phyloP scores from a whole-genome alignment of 345 rosid species.

The Brassica cretica region DNA sequence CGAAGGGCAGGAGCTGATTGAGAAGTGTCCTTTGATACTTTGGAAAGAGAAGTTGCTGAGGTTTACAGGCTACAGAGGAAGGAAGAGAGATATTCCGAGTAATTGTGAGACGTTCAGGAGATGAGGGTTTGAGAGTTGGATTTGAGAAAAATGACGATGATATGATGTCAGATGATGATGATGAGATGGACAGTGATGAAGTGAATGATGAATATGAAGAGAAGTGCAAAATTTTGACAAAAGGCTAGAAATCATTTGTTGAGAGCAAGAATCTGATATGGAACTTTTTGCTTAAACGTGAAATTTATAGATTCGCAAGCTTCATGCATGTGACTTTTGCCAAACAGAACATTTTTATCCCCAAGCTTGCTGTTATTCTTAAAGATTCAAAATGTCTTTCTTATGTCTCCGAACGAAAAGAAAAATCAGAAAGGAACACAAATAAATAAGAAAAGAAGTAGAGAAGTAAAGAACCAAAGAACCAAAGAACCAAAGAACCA shows the following conservation, averaged over 20 bases:
- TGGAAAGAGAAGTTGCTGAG: slow-evolving; percentile 77
- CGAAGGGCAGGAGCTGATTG: slow-evolving; percentile 64
- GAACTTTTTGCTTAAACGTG: too few species aligned
- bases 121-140: slow-evolving; percentile 37
- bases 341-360: slow-evolving; percentile 35
- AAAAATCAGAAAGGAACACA: slow-evolving; percentile 19
- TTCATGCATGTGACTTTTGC: slow-evolving; percentile 35
- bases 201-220: slow-evolving; percentile 36
- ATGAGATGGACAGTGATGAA: slow-evolving; percentile 54
- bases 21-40: slow-evolving; percentile 55
- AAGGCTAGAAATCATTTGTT: too few species aligned
- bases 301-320: background rate
- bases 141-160: slow-evolving; percentile 28
- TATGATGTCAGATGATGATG: slow-evolving; percentile 41
- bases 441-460: slow-evolving; percentile 20
- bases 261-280: too few species aligned
- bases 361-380: slow-evolving; percentile 49
- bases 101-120: slow-evolving; percentile 48
- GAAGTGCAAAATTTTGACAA: background rate
- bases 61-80: slow-evolving; percentile 57
- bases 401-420: slow-evolving; percentile 11
- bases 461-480: background rate
- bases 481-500: slow-evolving; percentile 39
- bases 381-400: slow-evolving; percentile 26
- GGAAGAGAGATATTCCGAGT: slow-evolving; percentile 52